phyloP scores from a whole-genome alignment of 2,329 filamentous ascomycete genomes.

The Diplodia intermedia region DNA sequence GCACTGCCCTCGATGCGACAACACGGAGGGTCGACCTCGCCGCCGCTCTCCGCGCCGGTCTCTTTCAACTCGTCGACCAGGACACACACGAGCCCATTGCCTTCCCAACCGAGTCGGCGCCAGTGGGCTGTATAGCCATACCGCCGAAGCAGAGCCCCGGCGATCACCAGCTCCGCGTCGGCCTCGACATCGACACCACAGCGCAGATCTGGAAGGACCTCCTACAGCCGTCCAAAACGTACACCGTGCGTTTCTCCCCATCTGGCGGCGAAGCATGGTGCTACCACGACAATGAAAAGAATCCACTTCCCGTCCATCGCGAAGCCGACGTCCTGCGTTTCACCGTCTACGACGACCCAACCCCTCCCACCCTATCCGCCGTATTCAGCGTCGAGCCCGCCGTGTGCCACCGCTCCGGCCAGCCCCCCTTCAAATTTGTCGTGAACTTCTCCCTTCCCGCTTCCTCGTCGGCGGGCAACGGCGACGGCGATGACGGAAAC shows the following conservation, averaged over 20 bases:
- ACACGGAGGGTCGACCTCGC: not conserved
- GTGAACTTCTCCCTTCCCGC: not conserved
- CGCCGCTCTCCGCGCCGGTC: not conserved
- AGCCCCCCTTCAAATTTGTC: not conserved
- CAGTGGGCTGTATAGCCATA: not conserved
- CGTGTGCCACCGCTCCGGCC: not conserved
- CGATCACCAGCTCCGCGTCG: not conserved
- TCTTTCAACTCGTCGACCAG: not conserved
- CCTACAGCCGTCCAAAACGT: not conserved
- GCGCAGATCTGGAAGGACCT: not conserved
- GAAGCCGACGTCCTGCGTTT: not conserved
- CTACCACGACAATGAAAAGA: not conserved
- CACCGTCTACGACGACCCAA: not conserved
- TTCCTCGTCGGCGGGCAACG: too few species aligned
- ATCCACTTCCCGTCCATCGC: not conserved
- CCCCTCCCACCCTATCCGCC: too few species aligned
- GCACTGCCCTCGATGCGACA: not conserved
- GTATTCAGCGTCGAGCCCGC: not conserved
- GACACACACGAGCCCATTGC: not conserved
- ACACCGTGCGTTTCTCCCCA: not conserved
- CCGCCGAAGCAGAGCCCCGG: not conserved
- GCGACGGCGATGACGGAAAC: not conserved
- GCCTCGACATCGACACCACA: not conserved
- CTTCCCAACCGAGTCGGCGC: not conserved
- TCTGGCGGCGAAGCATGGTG: not conserved